Base-by-base conservation (phyloP, 2,329 filamentous ascomycete genomes). In the Fusarium sp. region DNA sequence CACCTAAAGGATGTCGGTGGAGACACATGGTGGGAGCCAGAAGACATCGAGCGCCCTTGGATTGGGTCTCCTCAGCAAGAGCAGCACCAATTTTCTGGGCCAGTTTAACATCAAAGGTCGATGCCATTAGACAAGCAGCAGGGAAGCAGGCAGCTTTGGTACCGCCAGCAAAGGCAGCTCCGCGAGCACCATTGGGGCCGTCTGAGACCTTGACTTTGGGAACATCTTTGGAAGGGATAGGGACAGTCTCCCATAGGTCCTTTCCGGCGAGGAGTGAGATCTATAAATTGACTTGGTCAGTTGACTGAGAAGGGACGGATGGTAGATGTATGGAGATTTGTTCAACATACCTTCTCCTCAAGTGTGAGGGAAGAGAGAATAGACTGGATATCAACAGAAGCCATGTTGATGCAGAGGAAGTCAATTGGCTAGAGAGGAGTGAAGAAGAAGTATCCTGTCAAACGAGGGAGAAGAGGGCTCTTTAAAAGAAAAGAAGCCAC, bases 21-120 rank as follows among this genome's bases (percentile, higher is more conserved):
- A 74, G 46, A 25, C 72, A 74, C 72, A 74, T 74, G n/a, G 74
- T 76, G 8, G 74, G 74, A 17, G 71, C 74, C 43, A 76, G 83
- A 63, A 91, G 86, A n/a, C 92, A 85, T 70, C 92, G 89, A 10
- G 91, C 85, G 55, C 91, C 91, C 78, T 94, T 94, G 61, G 72
- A 74, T 7, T 75, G 74, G 7, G 76, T 74, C 57, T 80, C 89
- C 32, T 88, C 83, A 22, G 85, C 88, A 66, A 91, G 83, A 19
- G 88, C 79, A 39, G 81, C 77, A n/a, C 89, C 89, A 19, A 89
- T 82, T 55, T 85, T 77, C 52, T 84, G 78, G 44, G 90, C 82
- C 23, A 90, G 77, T 9, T 86, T 83, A 4, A 81, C 71, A 71
- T 91, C 87, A 81, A 88, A 91, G 20, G 88, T 90, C 19, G 88